Conservation (phyloP, 2,329 filamentous ascomycete species). For the Huntiella decipiens region DNA sequence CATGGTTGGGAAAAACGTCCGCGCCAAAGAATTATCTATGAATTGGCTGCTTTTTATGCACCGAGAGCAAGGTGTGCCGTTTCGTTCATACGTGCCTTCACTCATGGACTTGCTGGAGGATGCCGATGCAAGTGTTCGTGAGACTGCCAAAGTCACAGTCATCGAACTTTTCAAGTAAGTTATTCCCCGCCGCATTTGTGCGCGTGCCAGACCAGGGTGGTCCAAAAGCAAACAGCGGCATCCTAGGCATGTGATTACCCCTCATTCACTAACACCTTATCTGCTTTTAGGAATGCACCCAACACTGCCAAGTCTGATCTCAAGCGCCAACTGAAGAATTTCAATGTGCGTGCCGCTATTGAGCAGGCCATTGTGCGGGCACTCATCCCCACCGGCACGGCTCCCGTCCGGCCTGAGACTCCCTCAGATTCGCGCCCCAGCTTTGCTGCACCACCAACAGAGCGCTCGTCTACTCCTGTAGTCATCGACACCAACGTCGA, state of each 20-base stretch:
- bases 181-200: background rate
- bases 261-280: background rate
- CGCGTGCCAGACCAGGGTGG: slow-evolving; percentile 1
- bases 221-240: background rate
- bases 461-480: slow-evolving; percentile 37
- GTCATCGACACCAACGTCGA: slow-evolving; percentile 47
- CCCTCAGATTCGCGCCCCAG: slow-evolving; percentile 22
- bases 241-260: background rate
- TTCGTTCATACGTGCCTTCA: slow-evolving; percentile 63
- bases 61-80: slow-evolving; percentile 57
- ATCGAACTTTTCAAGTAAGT: slow-evolving; percentile 68
- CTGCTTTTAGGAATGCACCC: slow-evolving; percentile 43
- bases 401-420: slow-evolving; percentile 23
- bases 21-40: slow-evolving; percentile 71
- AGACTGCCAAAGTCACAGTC: slow-evolving; percentile 63
- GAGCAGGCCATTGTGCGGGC: slow-evolving; percentile 62
- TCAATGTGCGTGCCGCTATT: slow-evolving; percentile 74
- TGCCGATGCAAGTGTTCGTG: slow-evolving; percentile 70
- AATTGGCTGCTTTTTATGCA: slow-evolving; percentile 78
- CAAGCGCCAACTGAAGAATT: slow-evolving; percentile 66
- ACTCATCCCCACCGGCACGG: slow-evolving; percentile 33
- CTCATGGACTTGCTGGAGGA: slow-evolving; percentile 81
- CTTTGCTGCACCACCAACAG: slow-evolving; percentile 21
- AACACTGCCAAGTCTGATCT: slow-evolving; percentile 73
- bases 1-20: slow-evolving; percentile 60